A percentile compares a stretch with the other conserved stretches of the same genome.
phyloP scores from a whole-genome alignment of 805 yeast genomes.

The Torulaspora franciscae region DNA sequence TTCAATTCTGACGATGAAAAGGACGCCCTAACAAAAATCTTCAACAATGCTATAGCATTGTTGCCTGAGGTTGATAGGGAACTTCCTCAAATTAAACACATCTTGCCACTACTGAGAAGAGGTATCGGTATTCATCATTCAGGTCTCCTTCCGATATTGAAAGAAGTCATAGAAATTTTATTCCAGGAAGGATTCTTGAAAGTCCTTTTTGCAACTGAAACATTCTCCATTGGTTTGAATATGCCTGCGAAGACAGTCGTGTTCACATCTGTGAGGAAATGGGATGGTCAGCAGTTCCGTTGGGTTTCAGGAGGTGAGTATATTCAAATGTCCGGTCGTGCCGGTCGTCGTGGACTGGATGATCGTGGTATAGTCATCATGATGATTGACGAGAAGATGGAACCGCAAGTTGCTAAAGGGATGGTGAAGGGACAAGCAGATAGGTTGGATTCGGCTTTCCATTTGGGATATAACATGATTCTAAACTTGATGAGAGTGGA shows the following conservation, averaged over 20 bases:
- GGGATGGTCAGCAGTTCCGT: slow-evolving; percentile 97
- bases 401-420: slow-evolving; percentile 97
- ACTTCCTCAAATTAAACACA: slow-evolving; percentile 89
- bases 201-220: slow-evolving; percentile 95
- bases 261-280: slow-evolving; percentile 92
- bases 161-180: slow-evolving; percentile 91
- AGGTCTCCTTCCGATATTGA: slow-evolving; percentile 86
- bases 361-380: slow-evolving; percentile 98
- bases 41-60: slow-evolving; percentile 80
- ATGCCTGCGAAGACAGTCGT: slow-evolving; percentile 99
- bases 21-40: slow-evolving; percentile 82
- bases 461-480: slow-evolving; percentile 95
- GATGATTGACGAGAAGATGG: slow-evolving; percentile 99
- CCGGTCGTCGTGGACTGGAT: slow-evolving; percentile 99
- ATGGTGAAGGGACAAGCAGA: slow-evolving; percentile 99
- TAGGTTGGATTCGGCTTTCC: slow-evolving; percentile 95
- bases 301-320: slow-evolving; percentile 99
- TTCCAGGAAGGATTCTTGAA: slow-evolving; percentile 96
- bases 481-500: slow-evolving; percentile 93
- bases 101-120: slow-evolving; percentile 80
- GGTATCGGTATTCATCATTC: slow-evolving; percentile 99
- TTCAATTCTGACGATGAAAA: slow-evolving; percentile 93
- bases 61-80: slow-evolving; percentile 88
- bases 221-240: slow-evolving; percentile 95
- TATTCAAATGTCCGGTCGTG: slow-evolving; percentile 99